Base-by-base conservation (phyloP, 2,329 filamentous ascomycete genomes). In the Alternaria burnsii region DNA sequence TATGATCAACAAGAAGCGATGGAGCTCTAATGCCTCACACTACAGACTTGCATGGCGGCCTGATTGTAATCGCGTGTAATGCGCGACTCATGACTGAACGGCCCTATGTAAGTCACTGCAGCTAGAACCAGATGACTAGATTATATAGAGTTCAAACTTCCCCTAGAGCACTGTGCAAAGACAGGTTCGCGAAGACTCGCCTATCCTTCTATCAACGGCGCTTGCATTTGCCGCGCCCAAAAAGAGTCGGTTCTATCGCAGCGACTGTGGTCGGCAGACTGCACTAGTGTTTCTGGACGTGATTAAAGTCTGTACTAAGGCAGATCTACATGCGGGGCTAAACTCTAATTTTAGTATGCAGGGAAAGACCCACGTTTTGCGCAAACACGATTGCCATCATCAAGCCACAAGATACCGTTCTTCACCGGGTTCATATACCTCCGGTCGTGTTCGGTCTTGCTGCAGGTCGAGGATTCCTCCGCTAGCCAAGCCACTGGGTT, bases 21-120 rank as follows among this genome's bases (percentile, higher is more conserved):
- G 38, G 62, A 67, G 20, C 32, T 67, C 16, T 65, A 46, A 58
- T 42, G 32, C 32, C 14, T 20, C 9, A 50, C 32, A 36, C 22
- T 36, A 26, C 24, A 26, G 24, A 26, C 24, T 26, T 6, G 18
- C 46, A 38, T 16, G 20, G 9, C 32, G 32, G 32, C 32, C 16
- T 50, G 46, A 16, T 22, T 22, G 46, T 34, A 32, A 7, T 26
- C 14, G 12, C 16, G 4, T 24, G 11, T n/a, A n/a, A 12, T 34
- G 18, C 32, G 8, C 36, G 32, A 50, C 14, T 38, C 46, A 36
- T 26, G 30, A 20, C 32, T n/a, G 32, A 24, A 26, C 20, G 46
- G 38, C 20, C 16, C 11, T 11, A 22, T 50, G 11, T 5, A 24
- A 50, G 46, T 12, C 46, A 32, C 14, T 4, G 46, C 46, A 36